Base-by-base conservation (phyloP, 345 rosid species). In the Citrus sp. region DNA sequence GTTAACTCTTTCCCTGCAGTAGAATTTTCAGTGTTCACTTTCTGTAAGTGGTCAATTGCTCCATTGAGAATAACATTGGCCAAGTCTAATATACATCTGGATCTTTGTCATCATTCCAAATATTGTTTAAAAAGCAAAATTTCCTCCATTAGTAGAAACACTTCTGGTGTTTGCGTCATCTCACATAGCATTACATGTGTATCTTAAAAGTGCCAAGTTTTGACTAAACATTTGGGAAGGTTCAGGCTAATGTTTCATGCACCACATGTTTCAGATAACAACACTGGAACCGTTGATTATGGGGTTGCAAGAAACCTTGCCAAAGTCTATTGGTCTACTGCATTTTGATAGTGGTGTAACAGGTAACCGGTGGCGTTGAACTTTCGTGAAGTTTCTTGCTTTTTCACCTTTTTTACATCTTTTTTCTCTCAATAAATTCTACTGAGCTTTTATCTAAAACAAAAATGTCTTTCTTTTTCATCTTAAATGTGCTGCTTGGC, bases 261-360 rank as follows among this genome's bases (percentile, higher is more conserved):
- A 34, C 35, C 72, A 40, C 49, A 54, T 82, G 51, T 80, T 86
- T 80, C 86, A 94, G 99, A 85, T 94, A 80, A 87, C 95, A 64
- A 84, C 87, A 35, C 85, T 96, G 25, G 99, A 96, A 82, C 98
- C 98, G 3, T 89, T 94, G 98, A 87, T 94, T 78, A 80, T 85
- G 7, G 98, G 98, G 58, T 82, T 96, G 82, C 99, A 94, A 90
- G 98, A 92, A 83, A 91, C 92, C 51, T 82, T 96, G 77, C 98
- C 99, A 3, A 96, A 92, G 85, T 92, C 99, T 75, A 90, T 96
- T 78, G 99, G 98, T 81, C 85, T 96, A 82, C 98, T 96, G 76
- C 93, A 97, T 81, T 96, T 94, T 67, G 98, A 96, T 87, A 94
- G 93, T 68, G 98, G 99, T 72, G 92, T 96, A 54, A 73, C 97